These are phyloP conservation scores for Pelargonium cotyledonis DNA, from an alignment of 441 rosid species.

Conservation along the genomic window DNA sequence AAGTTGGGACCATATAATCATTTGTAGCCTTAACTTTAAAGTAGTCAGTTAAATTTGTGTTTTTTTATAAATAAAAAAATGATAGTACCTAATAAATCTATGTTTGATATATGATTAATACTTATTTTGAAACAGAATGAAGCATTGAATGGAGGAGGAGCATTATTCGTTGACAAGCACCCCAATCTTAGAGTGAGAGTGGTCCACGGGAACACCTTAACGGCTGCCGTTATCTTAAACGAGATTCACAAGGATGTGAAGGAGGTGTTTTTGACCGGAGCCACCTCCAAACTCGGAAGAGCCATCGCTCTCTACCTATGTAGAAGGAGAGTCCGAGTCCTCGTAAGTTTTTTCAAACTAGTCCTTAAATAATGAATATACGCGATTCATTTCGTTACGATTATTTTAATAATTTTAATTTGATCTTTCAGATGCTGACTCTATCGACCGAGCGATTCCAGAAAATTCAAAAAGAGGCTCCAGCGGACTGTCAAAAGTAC, in stretches of 20 bases:
- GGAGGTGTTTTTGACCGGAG: constrained; percentile 88
- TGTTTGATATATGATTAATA: too few species aligned
- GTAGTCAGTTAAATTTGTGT: too few species aligned
- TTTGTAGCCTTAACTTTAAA: too few species aligned
- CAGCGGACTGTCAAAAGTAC: constrained; percentile 58
- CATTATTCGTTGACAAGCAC: constrained; percentile 74
- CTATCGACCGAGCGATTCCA: constrained; percentile 71
- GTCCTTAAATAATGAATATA: too few species aligned
- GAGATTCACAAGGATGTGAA: constrained; percentile 60
- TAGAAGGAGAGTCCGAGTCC: constrained; percentile 63
- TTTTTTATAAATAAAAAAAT: too few species aligned
- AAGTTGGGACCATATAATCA: too few species aligned
- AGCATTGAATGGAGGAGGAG: constrained; percentile 91
- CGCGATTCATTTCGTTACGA: too few species aligned
- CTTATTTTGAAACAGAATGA: constrained; percentile 50
- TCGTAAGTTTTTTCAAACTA: constrained; percentile 40
- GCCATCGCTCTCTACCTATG: constrained; percentile 92
- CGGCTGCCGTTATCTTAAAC: constrained; percentile 87
- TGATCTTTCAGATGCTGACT: constrained; percentile 67
- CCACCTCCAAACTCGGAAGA: constrained; percentile 96
- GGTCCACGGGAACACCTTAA: constrained; percentile 91
- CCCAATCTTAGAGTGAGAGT: constrained; percentile 71
- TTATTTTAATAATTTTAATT: too few species aligned
- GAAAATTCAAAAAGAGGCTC: constrained; percentile 77
- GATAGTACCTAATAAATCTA: too few species aligned